These are phyloP conservation scores for Leptographium radiaticola DNA, from an alignment of 2,329 filamentous ascomycete genomes.

Conservation along the genomic window DNA sequence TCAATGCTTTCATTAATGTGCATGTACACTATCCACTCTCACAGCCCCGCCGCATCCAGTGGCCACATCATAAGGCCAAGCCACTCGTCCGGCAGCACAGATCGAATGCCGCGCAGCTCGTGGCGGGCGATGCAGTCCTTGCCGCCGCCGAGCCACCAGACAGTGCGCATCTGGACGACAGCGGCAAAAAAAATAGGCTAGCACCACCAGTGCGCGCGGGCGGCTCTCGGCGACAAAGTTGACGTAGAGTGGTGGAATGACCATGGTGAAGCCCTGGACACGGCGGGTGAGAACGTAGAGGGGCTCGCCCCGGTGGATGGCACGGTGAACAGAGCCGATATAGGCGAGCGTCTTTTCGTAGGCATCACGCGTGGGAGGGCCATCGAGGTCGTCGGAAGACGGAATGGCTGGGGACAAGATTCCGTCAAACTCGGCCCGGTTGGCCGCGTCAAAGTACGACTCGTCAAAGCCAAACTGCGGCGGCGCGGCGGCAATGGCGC, in stretches of 20 bases:
- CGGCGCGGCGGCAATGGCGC: slow-evolving; percentile 10
- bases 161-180: slow-evolving; percentile 11
- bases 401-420: slow-evolving; percentile 12
- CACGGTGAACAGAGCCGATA: slow-evolving; percentile 15
- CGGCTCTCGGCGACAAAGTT: slow-evolving; percentile 13
- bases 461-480: slow-evolving; percentile 15
- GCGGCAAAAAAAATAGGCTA: slow-evolving; percentile 17
- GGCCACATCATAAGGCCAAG: slow-evolving; percentile 14
- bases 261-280: slow-evolving; percentile 15
- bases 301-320: slow-evolving; percentile 17
- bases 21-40: background rate
- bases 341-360: slow-evolving; percentile 17
- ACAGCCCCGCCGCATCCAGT: slow-evolving; percentile 10
- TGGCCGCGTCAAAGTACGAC: slow-evolving; percentile 14
- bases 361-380: slow-evolving; percentile 12
- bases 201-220: slow-evolving; percentile 14
- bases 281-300: slow-evolving; percentile 16
- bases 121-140: slow-evolving; percentile 12
- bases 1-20: too few species aligned
- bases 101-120: slow-evolving; percentile 16
- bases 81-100: slow-evolving; percentile 12
- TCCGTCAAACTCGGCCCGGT: slow-evolving; percentile 8
- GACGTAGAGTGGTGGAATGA: slow-evolving; percentile 13
- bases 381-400: slow-evolving; percentile 12
- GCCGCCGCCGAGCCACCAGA: slow-evolving; percentile 16